phyloP scores from a whole-genome alignment of 345 rosid species.

The Turritis glabra region DNA sequence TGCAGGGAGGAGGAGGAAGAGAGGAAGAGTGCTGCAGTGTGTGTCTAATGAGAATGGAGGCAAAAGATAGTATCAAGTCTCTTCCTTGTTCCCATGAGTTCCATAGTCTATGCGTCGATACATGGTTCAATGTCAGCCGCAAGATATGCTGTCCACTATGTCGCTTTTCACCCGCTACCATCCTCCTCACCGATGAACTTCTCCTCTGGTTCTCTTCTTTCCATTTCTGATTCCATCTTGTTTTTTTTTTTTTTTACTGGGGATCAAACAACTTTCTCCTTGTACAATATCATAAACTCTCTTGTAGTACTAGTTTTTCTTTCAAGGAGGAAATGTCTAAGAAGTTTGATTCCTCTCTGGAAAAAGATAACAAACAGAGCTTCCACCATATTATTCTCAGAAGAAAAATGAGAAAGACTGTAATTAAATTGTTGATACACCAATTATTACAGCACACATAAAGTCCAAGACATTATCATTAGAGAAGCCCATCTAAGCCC shows the following conservation, averaged over 20 bases:
- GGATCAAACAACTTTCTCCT: slow-evolving; percentile 10
- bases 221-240: slow-evolving; percentile 36
- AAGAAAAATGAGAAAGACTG: neutral
- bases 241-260: neutral
- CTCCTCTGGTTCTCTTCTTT: slow-evolving; percentile 58
- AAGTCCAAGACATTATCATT: too few relatives aligned
- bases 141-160: slow-evolving; percentile 74
- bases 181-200: slow-evolving; percentile 57
- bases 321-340: slow-evolving; percentile 2
- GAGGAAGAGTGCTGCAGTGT: slow-evolving; percentile 61
- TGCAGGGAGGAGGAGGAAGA: neutral
- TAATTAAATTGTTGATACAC: neutral
- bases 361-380: too few relatives aligned
- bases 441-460: too few relatives aligned
- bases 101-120: slow-evolving; percentile 62
- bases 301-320: slow-evolving; percentile 30
- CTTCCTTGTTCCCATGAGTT: slow-evolving; percentile 77
- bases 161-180: slow-evolving; percentile 47
- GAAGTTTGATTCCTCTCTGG: slow-evolving; percentile 26
- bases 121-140: slow-evolving; percentile 57
- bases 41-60: slow-evolving; percentile 58
- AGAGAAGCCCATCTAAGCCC: too few relatives aligned
- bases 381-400: slow-evolving; percentile 4
- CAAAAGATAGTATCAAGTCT: slow-evolving; percentile 40
- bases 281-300: slow-evolving; percentile 15